Conservation (phyloP, 106 monocot species). For the Chionographis japonica region DNA sequence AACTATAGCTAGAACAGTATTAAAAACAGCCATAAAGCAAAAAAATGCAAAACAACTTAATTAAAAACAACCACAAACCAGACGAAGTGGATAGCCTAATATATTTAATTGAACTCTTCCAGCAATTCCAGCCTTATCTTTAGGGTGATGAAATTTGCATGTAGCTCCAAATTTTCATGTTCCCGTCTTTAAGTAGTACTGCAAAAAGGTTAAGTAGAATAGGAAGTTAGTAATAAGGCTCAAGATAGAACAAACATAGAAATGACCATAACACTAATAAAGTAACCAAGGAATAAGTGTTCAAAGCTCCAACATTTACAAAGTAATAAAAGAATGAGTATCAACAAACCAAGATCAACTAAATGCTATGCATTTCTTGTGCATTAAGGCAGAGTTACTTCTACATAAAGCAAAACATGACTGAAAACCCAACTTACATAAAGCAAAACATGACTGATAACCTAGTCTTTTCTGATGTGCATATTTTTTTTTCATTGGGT, state of each 20-base stretch:
- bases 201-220: slow-evolving; percentile 1
- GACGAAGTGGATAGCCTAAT: slow-evolving; percentile 86
- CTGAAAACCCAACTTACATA: too few species aligned
- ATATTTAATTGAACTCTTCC: slow-evolving; percentile 68
- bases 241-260: background rate
- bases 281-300: too few species aligned
- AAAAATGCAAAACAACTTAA: background rate
- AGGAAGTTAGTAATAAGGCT: background rate
- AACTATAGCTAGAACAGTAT: background rate
- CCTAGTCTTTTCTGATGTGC: too few species aligned
- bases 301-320: too few species aligned
- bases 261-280: background rate
- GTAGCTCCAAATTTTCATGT: slow-evolving; percentile 96
- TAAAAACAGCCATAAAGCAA: background rate
- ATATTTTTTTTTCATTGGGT: too few species aligned
- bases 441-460: too few species aligned
- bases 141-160: slow-evolving; percentile 97
- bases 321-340: too few species aligned
- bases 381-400: too few species aligned
- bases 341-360: too few species aligned
- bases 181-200: slow-evolving; percentile 97
- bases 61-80: slow-evolving; percentile 36
- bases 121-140: slow-evolving; percentile 79
- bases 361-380: too few species aligned
- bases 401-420: too few species aligned